Base-by-base conservation (phyloP, 1,284 basidiomycete species). In the Leccinum huronense region DNA sequence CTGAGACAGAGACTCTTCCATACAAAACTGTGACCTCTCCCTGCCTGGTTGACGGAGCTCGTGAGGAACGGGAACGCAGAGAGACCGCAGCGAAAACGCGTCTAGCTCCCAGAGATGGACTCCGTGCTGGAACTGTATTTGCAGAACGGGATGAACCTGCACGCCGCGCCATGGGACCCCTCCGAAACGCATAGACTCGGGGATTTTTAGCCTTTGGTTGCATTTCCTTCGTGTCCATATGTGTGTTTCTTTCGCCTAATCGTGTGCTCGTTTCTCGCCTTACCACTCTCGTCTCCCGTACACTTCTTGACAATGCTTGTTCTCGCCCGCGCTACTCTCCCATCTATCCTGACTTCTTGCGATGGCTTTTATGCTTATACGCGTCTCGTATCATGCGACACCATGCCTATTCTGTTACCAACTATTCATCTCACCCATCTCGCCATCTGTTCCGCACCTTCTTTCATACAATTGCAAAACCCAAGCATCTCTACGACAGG, bases 71-170 rank as follows among this genome's bases (percentile, higher is more conserved):
- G 48, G 69, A 77, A 45, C 62, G 62, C 33, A 70, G 60, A 64
- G 73, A 76, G 53, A 67, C 51, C 2, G 61, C 27, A 5, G 64
- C 63, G 5, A 74, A 74, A 56, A 30, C 19, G 6, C 72, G 71
- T 9, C 55, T 75, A 1, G 74, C 65, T 31, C 31, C 65, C 40
- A 70, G 55, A 45, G 69, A 76, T 31, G 75, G 75, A 13, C 70
- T 75, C 3, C 74, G 74, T 1, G 72, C 75, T 1, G 73, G 73
- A 6, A 73, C 73, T 23, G 58, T 76, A 19, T 59, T 69, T 36
- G 16, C 65, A 0, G 74, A 77, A 48, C 70, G 69, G 48, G 75
- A 76, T 40, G 72, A 73, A 36, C 73, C 75, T 30, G 67, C 62
- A 9, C 71, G 74, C 23, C 59, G 73, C 23, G 73, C 73, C 16